These are phyloP conservation scores for Beauveria scarabaeidicola DNA, from an alignment of 2,329 filamentous ascomycete genomes.

Conservation along the genomic window DNA sequence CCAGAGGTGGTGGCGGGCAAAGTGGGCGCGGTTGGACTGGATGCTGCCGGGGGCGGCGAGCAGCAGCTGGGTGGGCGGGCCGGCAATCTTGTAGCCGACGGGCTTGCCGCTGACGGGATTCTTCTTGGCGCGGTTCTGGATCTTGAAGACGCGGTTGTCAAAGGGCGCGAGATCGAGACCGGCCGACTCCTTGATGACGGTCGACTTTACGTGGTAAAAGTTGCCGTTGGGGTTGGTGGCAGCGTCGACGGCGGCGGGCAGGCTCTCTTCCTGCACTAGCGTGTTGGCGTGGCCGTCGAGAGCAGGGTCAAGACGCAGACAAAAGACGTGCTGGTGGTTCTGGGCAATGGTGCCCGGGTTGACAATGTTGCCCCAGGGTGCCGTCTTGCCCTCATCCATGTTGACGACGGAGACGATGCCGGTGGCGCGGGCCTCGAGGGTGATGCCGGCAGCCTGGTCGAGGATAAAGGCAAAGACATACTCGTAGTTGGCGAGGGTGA, in stretches of 20 bases:
- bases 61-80: slow-evolving; percentile 29
- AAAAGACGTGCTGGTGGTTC: slow-evolving; percentile 62
- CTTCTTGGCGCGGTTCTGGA: slow-evolving; percentile 34
- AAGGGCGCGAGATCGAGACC: slow-evolving; percentile 41
- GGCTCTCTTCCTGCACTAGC: slow-evolving; percentile 33
- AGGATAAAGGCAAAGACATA: slow-evolving; percentile 39
- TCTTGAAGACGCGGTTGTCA: slow-evolving; percentile 41
- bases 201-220: slow-evolving; percentile 34
- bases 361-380: slow-evolving; percentile 52
- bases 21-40: slow-evolving; percentile 32
- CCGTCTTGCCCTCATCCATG: slow-evolving; percentile 45
- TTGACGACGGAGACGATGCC: slow-evolving; percentile 38
- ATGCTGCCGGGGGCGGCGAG: slow-evolving; percentile 32
- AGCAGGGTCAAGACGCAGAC: slow-evolving; percentile 51
- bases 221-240: slow-evolving; percentile 42
- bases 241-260: slow-evolving; percentile 33
- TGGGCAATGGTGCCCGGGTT: slow-evolving; percentile 51
- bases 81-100: slow-evolving; percentile 39
- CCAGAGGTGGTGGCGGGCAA: slow-evolving; percentile 37
- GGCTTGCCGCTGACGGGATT: slow-evolving; percentile 38
- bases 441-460: slow-evolving; percentile 39
- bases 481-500: slow-evolving; percentile 56
- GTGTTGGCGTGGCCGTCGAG: slow-evolving; percentile 53
- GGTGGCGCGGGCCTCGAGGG: slow-evolving; percentile 24
- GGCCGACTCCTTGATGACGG: slow-evolving; percentile 33